A percentile compares a stretch with the other conserved stretches of the same genome.
Evolutionary conservation across 2,329 filamentous ascomycete genomes (phyloP).

Genomic region (Chrysoporthe austroafricana): DNA sequence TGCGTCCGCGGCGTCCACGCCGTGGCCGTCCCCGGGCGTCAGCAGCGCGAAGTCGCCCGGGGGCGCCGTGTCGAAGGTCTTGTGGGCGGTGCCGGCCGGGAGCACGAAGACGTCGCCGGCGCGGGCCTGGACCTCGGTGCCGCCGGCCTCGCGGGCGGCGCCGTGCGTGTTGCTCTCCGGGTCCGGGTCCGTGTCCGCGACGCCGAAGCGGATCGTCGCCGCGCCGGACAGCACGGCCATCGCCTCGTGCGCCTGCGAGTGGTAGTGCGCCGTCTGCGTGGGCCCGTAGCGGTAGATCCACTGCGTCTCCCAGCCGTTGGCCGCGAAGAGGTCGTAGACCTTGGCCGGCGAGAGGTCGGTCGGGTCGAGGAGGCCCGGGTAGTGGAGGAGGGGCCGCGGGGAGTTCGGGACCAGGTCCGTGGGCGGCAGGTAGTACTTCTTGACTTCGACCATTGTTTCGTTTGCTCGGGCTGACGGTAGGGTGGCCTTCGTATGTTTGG

Average conservation of each 20-base stretch:
- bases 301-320: conserved; percentile 56
- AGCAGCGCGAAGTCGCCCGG: conserved; percentile 43
- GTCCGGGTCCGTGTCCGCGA: conserved; percentile 46
- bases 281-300: conserved; percentile 62
- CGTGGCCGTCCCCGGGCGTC: conserved; percentile 47
- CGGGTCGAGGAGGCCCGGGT: conserved; percentile 45
- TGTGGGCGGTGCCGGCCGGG: conserved; percentile 58
- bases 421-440: conserved; percentile 45
- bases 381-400: conserved; percentile 56
- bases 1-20: conserved; percentile 39
- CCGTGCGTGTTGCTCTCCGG: conserved; percentile 45
- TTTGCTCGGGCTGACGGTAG: background rate
- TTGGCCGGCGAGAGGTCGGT: conserved; percentile 30
- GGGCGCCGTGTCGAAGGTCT: conserved; percentile 49
- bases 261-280: conserved; percentile 61
- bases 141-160: conserved; percentile 47
- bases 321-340: conserved; percentile 47
- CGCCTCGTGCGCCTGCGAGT: conserved; percentile 59
- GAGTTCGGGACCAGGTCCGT: conserved; percentile 55
- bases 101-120: conserved; percentile 63
- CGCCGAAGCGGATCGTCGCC: conserved; percentile 58
- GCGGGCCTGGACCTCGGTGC: conserved; percentile 50
- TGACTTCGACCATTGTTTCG: conserved; percentile 38
- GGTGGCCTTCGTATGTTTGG: background rate
- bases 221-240: conserved; percentile 57